Base-by-base conservation (phyloP, 2,329 filamentous ascomycete genomes). In the Aureobasidium pullulans region DNA sequence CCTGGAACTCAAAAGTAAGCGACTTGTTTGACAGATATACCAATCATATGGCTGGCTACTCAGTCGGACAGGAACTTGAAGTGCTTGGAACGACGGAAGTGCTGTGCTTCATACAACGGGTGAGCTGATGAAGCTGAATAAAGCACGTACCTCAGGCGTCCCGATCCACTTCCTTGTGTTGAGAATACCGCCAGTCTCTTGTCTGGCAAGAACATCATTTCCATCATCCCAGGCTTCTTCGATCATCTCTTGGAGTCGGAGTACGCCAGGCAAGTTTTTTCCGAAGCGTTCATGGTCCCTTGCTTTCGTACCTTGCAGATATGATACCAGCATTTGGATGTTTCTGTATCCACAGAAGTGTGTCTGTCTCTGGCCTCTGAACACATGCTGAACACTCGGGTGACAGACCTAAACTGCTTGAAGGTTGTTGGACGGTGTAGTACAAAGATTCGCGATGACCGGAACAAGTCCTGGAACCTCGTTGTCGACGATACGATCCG, bases 131-230 rank as follows among this genome's bases (percentile, higher is more conserved):
- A 23, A 23, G 23, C 23, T 23, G 23, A 23, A 3, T 23, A 23
- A 23, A 23, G 23, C 4, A 28, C 32, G 13, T 58, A 64, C 66
- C 78, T 96, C 92, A 9, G 90, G 86, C 2, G 92, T 96, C n/a
- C 92, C 93, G 66, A 97, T 96, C 67, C 93, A 96, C 72, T 96
- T 97, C 62, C 93, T 84, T 0, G 91, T 96, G 13, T 86, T 86
- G 64, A 77, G 83, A 63, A 97, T 88, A 1, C 90, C 90, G 3
- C 93, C 92, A 1, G 91, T 96, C 71, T 96, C 89, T 1, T 83
- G 68, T 36, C 89, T 82, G 2, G 87, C 89, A 52, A 84, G 79
- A 7, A 81, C 70, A 67, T 95, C 94, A 71, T 92, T 88, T 0
- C 89, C 91, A 67, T 79, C 79, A 68, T 96, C 89, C 93, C 93